Evolutionary conservation across 768 basidiomycete species (phyloP).

Genomic region (Multifurca ochricompacta): DNA sequence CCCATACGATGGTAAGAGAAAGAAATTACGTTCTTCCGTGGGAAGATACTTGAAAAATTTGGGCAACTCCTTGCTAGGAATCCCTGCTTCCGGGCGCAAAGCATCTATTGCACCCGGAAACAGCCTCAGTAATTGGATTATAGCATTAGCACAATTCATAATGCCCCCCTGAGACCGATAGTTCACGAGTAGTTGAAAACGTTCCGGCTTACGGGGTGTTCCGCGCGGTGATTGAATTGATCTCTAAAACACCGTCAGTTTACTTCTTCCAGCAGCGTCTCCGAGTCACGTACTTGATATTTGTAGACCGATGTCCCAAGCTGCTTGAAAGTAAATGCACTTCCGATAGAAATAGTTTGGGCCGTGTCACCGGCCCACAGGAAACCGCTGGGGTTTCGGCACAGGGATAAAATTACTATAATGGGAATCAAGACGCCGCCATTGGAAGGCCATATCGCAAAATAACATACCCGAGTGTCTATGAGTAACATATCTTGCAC

Average conservation of each 20-base stretch:
- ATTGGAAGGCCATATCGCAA: neutral
- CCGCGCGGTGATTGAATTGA: slow-evolving; percentile 8
- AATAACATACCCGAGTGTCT: slow-evolving; percentile 49
- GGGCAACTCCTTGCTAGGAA: slow-evolving; percentile 47
- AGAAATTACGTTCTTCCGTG: neutral
- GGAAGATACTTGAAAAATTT: slow-evolving; percentile 45
- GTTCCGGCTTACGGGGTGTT: slow-evolving; percentile 25
- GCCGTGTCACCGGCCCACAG: slow-evolving; percentile 81
- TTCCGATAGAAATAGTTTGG: slow-evolving; percentile 67
- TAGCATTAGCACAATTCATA: slow-evolving; percentile 58
- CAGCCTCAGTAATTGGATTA: slow-evolving; percentile 51
- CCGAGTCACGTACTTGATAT: slow-evolving; percentile 40
- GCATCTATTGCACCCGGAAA: slow-evolving; percentile 56
- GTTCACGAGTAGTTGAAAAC: slow-evolving; percentile 56
- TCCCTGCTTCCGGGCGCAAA: slow-evolving; percentile 47
- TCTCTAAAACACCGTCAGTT: neutral
- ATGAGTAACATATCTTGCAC: slow-evolving; percentile 66
- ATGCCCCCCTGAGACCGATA: slow-evolving; percentile 71
- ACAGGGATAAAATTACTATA: slow-evolving; percentile 55
- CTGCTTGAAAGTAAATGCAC: slow-evolving; percentile 64
- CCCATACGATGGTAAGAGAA: neutral
- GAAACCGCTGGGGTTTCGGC: slow-evolving; percentile 54
- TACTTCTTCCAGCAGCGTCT: too few relatives aligned
- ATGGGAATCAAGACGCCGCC: neutral
- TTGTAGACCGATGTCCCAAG: slow-evolving; percentile 60